A percentile compares a stretch with the other conserved stretches of the same genome.
phyloP scores from a whole-genome alignment of 2,329 filamentous ascomycete species.

The Lachnellula subtilissima region DNA sequence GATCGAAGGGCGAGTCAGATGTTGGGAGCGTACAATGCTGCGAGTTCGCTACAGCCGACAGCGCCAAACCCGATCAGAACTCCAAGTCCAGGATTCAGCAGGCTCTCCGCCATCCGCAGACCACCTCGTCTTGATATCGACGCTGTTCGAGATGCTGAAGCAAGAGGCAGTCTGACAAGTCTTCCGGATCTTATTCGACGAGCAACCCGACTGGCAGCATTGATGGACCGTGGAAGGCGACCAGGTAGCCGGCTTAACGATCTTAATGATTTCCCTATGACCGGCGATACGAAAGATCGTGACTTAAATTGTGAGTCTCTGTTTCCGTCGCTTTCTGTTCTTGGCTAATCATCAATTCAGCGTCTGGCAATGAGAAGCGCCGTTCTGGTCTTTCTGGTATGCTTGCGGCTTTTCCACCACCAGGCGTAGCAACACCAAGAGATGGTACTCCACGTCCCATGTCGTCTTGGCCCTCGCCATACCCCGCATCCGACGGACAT shows the following conservation, averaged over 20 bases:
- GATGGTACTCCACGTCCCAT: slow-evolving; percentile 33
- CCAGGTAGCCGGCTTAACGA: slow-evolving; percentile 56
- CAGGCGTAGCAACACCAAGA: slow-evolving; percentile 44
- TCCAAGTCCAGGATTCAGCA: slow-evolving; percentile 33
- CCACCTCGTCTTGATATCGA: slow-evolving; percentile 79
- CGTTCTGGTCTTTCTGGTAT: slow-evolving; percentile 50
- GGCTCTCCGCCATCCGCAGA: slow-evolving; percentile 51
- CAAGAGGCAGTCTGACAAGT: slow-evolving; percentile 85
- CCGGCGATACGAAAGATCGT: slow-evolving; percentile 21
- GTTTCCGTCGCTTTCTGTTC: background rate
- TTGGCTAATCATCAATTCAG: slow-evolving; percentile 12
- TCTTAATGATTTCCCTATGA: slow-evolving; percentile 45
- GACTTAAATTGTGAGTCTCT: slow-evolving; percentile 23
- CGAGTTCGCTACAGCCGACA: slow-evolving; percentile 26
- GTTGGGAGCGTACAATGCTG: slow-evolving; percentile 46
- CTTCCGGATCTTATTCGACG: slow-evolving; percentile 85
- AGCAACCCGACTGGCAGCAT: slow-evolving; percentile 79
- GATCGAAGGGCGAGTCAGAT: slow-evolving; percentile 42
- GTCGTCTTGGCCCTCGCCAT: slow-evolving; percentile 34
- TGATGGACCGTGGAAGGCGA: slow-evolving; percentile 75
- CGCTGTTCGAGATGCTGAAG: slow-evolving; percentile 74
- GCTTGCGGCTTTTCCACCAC: slow-evolving; percentile 61
- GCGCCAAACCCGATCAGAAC: slow-evolving; percentile 10
- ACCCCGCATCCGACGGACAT: slow-evolving; percentile 1
- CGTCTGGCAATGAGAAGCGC: slow-evolving; percentile 16